Evolutionary conservation across 164 flowering plant genomes (phyloP).

Genomic region (Warburgia ugandensis): DNA sequence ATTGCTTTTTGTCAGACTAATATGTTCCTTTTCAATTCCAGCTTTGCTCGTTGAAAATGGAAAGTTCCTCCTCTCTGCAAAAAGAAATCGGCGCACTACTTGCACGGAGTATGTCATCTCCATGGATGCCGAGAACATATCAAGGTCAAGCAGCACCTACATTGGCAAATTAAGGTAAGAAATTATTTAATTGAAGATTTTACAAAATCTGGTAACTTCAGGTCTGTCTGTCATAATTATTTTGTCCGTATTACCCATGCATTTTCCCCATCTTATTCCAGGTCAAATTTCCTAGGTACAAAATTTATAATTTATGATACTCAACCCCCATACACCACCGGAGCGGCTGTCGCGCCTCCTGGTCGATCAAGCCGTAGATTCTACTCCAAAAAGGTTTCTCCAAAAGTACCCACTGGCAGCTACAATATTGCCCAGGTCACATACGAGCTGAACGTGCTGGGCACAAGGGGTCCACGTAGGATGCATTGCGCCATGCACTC

Average conservation of each 20-base stretch:
- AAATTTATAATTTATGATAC: constrained; percentile 85
- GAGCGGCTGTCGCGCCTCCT: constrained; percentile 40
- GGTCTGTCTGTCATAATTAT: no score
- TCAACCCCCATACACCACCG: constrained; percentile 64
- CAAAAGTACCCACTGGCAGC: constrained; percentile 79
- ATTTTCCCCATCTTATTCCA: constrained; percentile 15
- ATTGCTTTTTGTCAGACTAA: background rate
- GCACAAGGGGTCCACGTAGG: constrained; percentile 84
- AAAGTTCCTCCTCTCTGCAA: constrained; percentile 93
- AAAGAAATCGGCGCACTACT: constrained; percentile 76
- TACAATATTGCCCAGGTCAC: constrained; percentile 77
- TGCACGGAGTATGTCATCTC: constrained; percentile 84
- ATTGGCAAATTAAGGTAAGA: constrained; percentile 80
- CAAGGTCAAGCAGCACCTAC: constrained; percentile 79
- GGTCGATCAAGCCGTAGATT: constrained; percentile 72
- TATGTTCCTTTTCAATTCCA: constrained; percentile 19
- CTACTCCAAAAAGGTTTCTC: constrained; percentile 76
- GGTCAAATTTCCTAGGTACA: constrained; percentile 91
- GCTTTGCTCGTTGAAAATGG: constrained; percentile 90
- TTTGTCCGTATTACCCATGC: background rate
- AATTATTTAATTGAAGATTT: no score
- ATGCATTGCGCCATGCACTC: constrained; percentile 88
- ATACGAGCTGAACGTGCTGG: constrained; percentile 81
- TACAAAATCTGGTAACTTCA: no score
- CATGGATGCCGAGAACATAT: constrained; percentile 76